Percentiles rank a stretch among this genome's conserved stretches.
phyloP scores from a whole-genome alignment of 768 basidiomycete species.

The Lentinula sp. region DNA sequence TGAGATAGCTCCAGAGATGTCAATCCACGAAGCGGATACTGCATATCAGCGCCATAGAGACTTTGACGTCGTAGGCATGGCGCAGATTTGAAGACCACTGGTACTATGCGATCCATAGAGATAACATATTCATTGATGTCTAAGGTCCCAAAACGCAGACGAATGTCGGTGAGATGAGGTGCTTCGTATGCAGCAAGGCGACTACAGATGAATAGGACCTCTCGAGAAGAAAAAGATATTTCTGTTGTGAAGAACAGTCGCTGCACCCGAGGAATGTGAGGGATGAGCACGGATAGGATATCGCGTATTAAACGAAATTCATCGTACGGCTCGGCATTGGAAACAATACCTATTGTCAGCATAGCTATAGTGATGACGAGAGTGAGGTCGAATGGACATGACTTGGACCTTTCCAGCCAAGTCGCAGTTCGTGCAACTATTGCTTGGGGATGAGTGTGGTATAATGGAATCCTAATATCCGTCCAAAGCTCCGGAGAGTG shows the following conservation, averaged over 20 bases:
- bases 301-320: background rate
- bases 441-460: background rate
- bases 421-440: background rate
- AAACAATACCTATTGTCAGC: background rate
- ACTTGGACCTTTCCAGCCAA: constrained; percentile 4
- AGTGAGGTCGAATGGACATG: background rate
- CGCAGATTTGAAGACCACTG: background rate
- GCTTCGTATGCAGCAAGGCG: background rate
- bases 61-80: background rate
- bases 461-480: background rate
- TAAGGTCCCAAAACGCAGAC: background rate
- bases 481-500: background rate
- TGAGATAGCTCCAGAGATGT: background rate
- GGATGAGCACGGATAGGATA: background rate
- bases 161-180: background rate
- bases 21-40: background rate
- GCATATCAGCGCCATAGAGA: background rate
- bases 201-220: background rate
- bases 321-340: background rate
- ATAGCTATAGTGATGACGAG: background rate
- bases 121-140: background rate
- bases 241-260: background rate
- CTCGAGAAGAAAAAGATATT: background rate
- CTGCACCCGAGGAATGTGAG: background rate
- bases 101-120: background rate